These are phyloP conservation scores for Ogataea pini DNA, from an alignment of 805 yeast genomes.

Conservation along the genomic window DNA sequence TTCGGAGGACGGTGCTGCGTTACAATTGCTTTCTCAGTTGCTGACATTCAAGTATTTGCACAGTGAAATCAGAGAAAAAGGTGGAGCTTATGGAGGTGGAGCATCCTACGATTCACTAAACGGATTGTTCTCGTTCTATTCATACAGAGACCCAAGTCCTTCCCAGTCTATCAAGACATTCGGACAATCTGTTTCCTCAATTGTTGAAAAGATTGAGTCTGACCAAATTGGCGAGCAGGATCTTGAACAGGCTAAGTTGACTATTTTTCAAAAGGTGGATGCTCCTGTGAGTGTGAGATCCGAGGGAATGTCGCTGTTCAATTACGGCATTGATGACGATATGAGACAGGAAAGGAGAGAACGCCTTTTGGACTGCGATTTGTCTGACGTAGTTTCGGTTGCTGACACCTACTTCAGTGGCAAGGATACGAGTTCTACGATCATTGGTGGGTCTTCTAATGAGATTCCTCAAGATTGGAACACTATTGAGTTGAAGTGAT, in stretches of 20 bases:
- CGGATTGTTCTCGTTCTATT: constrained; percentile 78
- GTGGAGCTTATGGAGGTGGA: constrained; percentile 99
- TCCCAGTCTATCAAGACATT: constrained; percentile 65
- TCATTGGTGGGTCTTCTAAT: constrained; percentile 12
- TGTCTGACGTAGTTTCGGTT: constrained; percentile 48
- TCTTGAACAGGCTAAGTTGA: constrained; percentile 84
- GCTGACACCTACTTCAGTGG: constrained; percentile 5
- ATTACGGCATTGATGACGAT: constrained; percentile 71
- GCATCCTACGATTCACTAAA: constrained; percentile 77
- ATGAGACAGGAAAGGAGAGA: constrained; percentile 81
- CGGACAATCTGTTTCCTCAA: constrained; percentile 50
- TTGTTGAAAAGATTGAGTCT: constrained; percentile 31
- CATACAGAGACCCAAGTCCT: constrained; percentile 94
- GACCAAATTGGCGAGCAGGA: constrained; percentile 49
- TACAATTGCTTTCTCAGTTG: constrained; percentile 79
- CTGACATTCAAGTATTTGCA: constrained; percentile 83
- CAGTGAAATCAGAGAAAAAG: constrained; percentile 87
- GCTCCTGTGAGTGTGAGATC: constrained; percentile 81
- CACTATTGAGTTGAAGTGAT: constrained; percentile 4
- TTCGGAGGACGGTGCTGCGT: constrained; percentile 76
- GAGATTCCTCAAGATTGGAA: constrained; percentile 8
- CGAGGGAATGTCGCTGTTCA: constrained; percentile 71
- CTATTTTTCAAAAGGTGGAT: constrained; percentile 89
- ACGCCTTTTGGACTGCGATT: constrained; percentile 63
- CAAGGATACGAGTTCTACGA: constrained; percentile 8